Conservation (phyloP, 208 protist species). For the Wallacemonas sp. region DNA sequence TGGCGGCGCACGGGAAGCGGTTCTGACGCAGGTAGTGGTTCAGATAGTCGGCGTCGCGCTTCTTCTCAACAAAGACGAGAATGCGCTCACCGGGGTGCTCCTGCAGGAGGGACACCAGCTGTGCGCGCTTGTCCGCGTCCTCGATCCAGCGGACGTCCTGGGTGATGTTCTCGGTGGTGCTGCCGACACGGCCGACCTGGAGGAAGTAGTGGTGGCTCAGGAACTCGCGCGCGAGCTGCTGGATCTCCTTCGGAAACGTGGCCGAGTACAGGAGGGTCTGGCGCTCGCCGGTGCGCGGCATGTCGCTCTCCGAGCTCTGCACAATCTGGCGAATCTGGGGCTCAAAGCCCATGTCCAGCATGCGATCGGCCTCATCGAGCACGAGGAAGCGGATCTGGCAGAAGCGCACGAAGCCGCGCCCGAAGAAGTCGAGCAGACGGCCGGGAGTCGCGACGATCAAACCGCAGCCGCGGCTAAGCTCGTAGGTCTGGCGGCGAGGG, state of each 20-base stretch:
- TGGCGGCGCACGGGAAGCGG: conserved; percentile 91
- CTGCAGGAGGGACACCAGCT: conserved; percentile 69
- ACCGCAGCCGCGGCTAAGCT: conserved; percentile 96
- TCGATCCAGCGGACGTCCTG: conserved; percentile 95
- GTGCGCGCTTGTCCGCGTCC: conserved; percentile 80
- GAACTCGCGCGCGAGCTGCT: conserved; percentile 98
- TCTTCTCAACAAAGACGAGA: conserved; percentile 99
- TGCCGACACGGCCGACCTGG: conserved; percentile 98
- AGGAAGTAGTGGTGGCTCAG: conserved; percentile 97
- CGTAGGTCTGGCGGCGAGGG: conserved; percentile 94
- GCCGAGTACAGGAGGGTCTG: conserved; percentile 99
- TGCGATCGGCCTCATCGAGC: conserved; percentile 98
- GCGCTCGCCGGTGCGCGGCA: conserved; percentile 94
- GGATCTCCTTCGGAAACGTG: conserved; percentile 99
- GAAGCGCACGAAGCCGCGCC: conserved; percentile 86
- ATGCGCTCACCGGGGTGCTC: conserved; percentile 74
- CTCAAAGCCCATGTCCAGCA: conserved; percentile 99
- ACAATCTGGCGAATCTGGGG: conserved; percentile 99
- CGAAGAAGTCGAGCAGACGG: conserved; percentile 88
- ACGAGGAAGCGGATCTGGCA: conserved; percentile 94
- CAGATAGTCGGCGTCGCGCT: conserved; percentile 96
- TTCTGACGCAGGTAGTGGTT: conserved; percentile 92
- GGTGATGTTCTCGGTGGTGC: conserved; percentile 96
- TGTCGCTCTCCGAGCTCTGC: conserved; percentile 93
- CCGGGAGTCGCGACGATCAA: conserved; percentile 94